These are phyloP conservation scores for Solanum piurae DNA, from an alignment of 257 asterid genomes.

Conservation along the genomic window DNA sequence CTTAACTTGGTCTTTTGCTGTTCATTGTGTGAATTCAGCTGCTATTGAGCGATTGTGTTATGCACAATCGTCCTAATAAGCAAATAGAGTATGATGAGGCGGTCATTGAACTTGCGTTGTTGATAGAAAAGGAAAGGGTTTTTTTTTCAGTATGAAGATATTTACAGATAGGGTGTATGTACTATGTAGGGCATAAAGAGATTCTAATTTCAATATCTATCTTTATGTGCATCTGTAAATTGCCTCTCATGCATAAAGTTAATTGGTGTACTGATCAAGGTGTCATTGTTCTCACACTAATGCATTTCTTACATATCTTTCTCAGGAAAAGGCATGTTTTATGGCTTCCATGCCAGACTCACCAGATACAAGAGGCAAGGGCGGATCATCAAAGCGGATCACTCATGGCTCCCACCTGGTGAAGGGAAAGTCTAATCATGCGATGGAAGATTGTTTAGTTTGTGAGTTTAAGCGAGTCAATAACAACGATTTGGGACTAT, in stretches of 20 bases:
- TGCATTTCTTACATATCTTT: not conserved
- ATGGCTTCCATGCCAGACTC: constrained; percentile 34
- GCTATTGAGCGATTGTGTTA: not conserved
- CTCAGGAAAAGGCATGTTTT: constrained; percentile 77
- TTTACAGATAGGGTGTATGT: not conserved
- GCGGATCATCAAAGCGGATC: constrained; percentile 37
- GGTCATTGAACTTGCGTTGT: not conserved
- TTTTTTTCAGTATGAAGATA: not conserved
- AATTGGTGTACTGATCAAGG: not conserved
- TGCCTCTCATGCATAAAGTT: not conserved
- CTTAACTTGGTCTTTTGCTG: not conserved
- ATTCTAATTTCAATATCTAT: not conserved
- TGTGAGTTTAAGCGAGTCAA: constrained; percentile 46
- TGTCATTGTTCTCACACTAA: not conserved
- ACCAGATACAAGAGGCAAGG: constrained; percentile 50
- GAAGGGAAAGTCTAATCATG: constrained; percentile 73
- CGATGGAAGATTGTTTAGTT: constrained; percentile 85
- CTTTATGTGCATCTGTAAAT: not conserved
- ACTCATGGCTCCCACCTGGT: constrained; percentile 59
- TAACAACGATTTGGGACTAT: constrained; percentile 63
- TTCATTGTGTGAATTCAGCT: not conserved
- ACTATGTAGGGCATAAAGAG: not conserved
- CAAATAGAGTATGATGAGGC: not conserved
- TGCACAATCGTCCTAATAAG: not conserved
- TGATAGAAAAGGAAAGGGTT: not conserved